Conservation (phyloP, 164 flowering plant genomes). For the Kingdonia uniflora region DNA sequence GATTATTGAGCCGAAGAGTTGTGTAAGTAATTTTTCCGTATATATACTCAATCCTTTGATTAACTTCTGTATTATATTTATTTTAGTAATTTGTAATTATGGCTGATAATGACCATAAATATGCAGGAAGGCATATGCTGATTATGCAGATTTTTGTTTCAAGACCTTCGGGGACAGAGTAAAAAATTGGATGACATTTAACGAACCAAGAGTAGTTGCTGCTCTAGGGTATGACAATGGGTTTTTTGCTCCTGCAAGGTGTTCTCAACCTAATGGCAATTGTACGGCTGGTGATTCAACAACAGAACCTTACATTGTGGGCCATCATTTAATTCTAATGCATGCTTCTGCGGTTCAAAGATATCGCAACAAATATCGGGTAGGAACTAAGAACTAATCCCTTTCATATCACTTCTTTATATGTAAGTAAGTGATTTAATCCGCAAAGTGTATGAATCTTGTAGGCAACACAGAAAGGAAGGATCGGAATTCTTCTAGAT, state of each 20-base stretch:
- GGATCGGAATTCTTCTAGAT: conserved; percentile 8
- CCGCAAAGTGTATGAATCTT: background rate
- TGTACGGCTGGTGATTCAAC: conserved; percentile 52
- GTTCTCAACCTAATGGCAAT: conserved; percentile 45
- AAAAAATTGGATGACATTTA: conserved; percentile 70
- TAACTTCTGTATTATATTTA: too few relatives aligned
- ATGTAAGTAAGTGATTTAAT: too few relatives aligned
- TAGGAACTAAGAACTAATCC: conserved; percentile 10
- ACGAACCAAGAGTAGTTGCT: conserved; percentile 65
- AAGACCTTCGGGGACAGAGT: conserved; percentile 65
- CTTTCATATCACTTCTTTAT: too few relatives aligned
- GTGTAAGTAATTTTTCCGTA: conserved; percentile 39
- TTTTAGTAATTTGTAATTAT: too few relatives aligned
- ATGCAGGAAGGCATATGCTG: conserved; percentile 4
- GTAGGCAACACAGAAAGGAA: conserved; percentile 39
- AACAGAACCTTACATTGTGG: conserved; percentile 63
- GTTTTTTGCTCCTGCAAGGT: conserved; percentile 53
- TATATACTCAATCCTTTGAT: too few relatives aligned
- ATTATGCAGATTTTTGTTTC: conserved; percentile 22
- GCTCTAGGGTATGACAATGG: conserved; percentile 68
- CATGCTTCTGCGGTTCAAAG: conserved; percentile 59
- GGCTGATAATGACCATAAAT: too few relatives aligned
- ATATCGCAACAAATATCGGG: conserved; percentile 51
- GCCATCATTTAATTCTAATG: conserved; percentile 48
- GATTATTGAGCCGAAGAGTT: conserved; percentile 29